Percentiles rank a stretch among this genome's conserved stretches.
Conservation (phyloP, 2,329 filamentous ascomycete genomes). For the Aspergillus puulaauensis region DNA sequence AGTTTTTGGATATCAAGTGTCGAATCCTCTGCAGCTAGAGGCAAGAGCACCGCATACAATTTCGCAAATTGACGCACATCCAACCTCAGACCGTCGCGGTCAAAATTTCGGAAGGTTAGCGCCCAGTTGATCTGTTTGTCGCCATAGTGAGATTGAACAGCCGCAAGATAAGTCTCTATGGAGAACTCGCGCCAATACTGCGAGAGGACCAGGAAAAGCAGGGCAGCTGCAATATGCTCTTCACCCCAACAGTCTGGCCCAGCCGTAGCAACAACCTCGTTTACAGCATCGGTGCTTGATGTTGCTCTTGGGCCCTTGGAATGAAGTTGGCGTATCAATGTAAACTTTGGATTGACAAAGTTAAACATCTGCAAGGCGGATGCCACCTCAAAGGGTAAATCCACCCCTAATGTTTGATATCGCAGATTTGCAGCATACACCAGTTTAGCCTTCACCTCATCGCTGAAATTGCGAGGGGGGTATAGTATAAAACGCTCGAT, state of each 20-base stretch:
- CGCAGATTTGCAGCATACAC: slow-evolving; percentile 65
- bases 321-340: slow-evolving; percentile 66
- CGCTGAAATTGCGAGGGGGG: slow-evolving; percentile 81
- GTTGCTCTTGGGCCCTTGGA: slow-evolving; percentile 73
- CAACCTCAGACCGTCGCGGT: slow-evolving; percentile 73
- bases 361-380: slow-evolving; percentile 47
- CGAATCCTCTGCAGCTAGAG: slow-evolving; percentile 63
- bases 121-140: slow-evolving; percentile 63
- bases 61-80: slow-evolving; percentile 77
- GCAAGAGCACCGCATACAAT: slow-evolving; percentile 75
- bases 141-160: slow-evolving; percentile 55
- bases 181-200: slow-evolving; percentile 64
- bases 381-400: slow-evolving; percentile 44
- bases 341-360: slow-evolving; percentile 40
- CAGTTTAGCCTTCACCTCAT: slow-evolving; percentile 67
- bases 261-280: slow-evolving; percentile 57
- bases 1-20: slow-evolving; percentile 80
- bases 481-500: slow-evolving; percentile 85
- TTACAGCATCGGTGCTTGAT: slow-evolving; percentile 68
- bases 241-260: slow-evolving; percentile 69
- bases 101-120: slow-evolving; percentile 75
- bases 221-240: slow-evolving; percentile 75
- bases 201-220: slow-evolving; percentile 69
- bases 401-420: slow-evolving; percentile 60
- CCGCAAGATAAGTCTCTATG: slow-evolving; percentile 65